Conservation (phyloP, 768 basidiomycete genomes). For the Ramaria sp. region DNA sequence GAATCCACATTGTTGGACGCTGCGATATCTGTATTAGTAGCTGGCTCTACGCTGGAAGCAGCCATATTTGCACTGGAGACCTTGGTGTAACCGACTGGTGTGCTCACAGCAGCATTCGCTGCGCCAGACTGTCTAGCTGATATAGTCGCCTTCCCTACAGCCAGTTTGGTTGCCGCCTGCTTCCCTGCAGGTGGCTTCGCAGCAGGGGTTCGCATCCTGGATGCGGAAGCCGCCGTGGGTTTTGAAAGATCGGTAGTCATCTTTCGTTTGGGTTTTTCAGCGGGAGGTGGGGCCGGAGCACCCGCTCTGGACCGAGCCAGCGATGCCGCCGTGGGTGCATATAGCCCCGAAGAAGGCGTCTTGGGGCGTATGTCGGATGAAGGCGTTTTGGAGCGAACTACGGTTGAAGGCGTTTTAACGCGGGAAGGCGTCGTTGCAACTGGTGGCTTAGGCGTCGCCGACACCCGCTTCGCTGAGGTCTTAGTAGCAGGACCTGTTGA, state of each 20-base stretch:
- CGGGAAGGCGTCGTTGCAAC: conserved; percentile 8
- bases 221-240: conserved; percentile 72
- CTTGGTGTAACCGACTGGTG: background rate
- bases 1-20: background rate
- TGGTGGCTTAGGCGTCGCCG: conserved; percentile 15
- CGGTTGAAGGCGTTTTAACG: background rate
- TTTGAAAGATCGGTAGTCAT: conserved; percentile 58
- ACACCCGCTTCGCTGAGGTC: conserved; percentile 9
- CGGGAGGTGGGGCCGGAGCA: conserved; percentile 29
- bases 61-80: background rate
- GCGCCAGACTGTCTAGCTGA: conserved; percentile 12
- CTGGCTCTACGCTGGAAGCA: background rate
- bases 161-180: conserved; percentile 18
- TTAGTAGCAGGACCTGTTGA: conserved; percentile 21
- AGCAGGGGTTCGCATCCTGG: conserved; percentile 40
- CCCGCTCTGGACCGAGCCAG: conserved; percentile 58
- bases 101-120: conserved; percentile 14
- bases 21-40: background rate
- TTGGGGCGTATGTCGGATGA: conserved; percentile 20
- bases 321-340: conserved; percentile 77
- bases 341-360: conserved; percentile 42
- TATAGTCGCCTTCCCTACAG: conserved; percentile 14
- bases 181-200: conserved; percentile 14
- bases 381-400: conserved; percentile 6
- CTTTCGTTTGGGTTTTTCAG: conserved; percentile 37